These are phyloP conservation scores for Thermothielavioides terrestris DNA, from an alignment of 495 filamentous ascomycete species.

Conservation along the genomic window DNA sequence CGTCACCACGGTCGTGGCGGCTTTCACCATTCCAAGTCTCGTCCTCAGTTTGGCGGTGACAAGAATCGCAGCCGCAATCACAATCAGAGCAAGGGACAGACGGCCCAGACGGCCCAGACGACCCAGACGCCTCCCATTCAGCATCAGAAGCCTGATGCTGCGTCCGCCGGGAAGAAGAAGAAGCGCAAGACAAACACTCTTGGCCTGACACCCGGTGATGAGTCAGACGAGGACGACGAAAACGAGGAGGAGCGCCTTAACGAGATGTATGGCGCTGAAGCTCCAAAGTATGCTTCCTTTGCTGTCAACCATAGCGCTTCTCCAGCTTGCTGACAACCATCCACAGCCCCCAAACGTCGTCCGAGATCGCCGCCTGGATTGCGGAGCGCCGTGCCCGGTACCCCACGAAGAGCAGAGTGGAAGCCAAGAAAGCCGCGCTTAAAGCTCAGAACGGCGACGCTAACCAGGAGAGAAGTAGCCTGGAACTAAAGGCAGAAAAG, in stretches of 20 bases:
- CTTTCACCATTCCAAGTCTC: constrained; percentile 27
- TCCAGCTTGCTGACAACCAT: constrained; percentile 17
- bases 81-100: constrained; percentile 27
- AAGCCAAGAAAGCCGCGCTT: constrained; percentile 38
- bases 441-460: constrained; percentile 20
- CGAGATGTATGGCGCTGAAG: constrained; percentile 46
- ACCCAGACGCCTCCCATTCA: constrained; percentile 27
- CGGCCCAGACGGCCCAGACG: constrained; percentile 24
- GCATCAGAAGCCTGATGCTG: constrained; percentile 58
- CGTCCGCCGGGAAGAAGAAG: constrained; percentile 59
- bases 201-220: constrained; percentile 67
- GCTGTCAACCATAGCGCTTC: constrained; percentile 11
- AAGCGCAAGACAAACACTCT: constrained; percentile 71
- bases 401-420: constrained; percentile 60
- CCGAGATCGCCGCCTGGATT: constrained; percentile 72
- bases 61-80: constrained; percentile 38
- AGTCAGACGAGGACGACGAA: constrained; percentile 62
- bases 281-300: constrained; percentile 40
- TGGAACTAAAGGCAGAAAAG: constrained; percentile 43
- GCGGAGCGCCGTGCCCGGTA: constrained; percentile 68
- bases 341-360: constrained; percentile 37
- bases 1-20: constrained; percentile 32
- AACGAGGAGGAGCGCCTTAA: constrained; percentile 66
- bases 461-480: constrained; percentile 16
- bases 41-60: constrained; percentile 31